Evolutionary conservation across 1,284 basidiomycete genomes (phyloP).

Genomic region (Fomitopsis betulina): DNA sequence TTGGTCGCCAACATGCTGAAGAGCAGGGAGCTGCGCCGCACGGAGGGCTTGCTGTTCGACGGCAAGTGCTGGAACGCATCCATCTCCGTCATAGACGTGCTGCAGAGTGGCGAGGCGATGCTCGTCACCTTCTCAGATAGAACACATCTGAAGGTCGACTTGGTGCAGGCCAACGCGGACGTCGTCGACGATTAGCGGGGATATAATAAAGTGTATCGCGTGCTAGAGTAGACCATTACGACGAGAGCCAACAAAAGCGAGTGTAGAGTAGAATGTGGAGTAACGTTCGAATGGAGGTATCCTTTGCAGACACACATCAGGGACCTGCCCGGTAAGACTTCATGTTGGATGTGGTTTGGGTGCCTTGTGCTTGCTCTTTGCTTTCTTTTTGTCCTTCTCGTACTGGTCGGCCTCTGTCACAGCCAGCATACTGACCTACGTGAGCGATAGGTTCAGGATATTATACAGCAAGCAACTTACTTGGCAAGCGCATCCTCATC

Average conservation of each 20-base stretch:
- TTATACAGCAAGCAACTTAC: slow-evolving; percentile 33
- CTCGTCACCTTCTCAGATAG: slow-evolving; percentile 52
- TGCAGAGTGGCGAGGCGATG: slow-evolving; percentile 33
- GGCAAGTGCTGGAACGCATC: slow-evolving; percentile 51
- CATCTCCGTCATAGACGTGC: slow-evolving; percentile 54
- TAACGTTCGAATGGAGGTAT: background rate
- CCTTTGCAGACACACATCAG: background rate
- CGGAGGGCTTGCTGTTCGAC: slow-evolving; percentile 36
- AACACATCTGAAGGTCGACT: slow-evolving; percentile 41
- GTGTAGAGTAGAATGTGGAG: background rate
- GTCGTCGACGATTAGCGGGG: slow-evolving; percentile 9
- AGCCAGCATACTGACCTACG: background rate
- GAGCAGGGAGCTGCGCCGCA: slow-evolving; percentile 33
- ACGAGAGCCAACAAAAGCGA: background rate
- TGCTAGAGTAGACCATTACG: background rate
- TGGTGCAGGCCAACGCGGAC: slow-evolving; percentile 49
- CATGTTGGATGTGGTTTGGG: background rate
- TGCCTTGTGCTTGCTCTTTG: slow-evolving; percentile 26
- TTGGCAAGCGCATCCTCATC: slow-evolving; percentile 50
- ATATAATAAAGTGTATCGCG: background rate
- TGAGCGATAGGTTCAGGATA: background rate
- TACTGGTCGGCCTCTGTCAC: slow-evolving; percentile 48
- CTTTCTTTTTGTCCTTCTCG: slow-evolving; percentile 34
- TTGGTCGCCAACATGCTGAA: slow-evolving; percentile 45
- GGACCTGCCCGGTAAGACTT: background rate